Percentiles rank a stretch among this genome's conserved stretches.
phyloP scores from a whole-genome alignment of 1,284 basidiomycete species.

The Erythrobasidium hasegawianum region DNA sequence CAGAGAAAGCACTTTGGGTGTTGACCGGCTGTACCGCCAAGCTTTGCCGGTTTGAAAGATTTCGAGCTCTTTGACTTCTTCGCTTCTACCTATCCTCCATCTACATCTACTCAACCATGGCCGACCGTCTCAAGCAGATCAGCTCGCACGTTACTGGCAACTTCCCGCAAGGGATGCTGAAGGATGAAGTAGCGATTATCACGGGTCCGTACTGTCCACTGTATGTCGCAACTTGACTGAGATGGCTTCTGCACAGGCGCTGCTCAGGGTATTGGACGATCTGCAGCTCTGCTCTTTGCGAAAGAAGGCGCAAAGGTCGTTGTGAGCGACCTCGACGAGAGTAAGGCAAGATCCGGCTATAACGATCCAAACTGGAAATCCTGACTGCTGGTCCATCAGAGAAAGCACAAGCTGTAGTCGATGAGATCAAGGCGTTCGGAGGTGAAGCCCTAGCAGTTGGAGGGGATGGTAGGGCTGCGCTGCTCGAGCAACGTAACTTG shows the following conservation, averaged over 20 bases:
- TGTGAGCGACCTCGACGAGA: conserved; percentile 58
- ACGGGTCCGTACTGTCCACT: conserved; percentile 57
- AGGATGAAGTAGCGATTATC: conserved; percentile 76
- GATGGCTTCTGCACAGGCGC: conserved; percentile 55
- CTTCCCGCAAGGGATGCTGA: conserved; percentile 62
- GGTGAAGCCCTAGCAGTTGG: conserved; percentile 70
- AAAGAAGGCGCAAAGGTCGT: conserved; percentile 78
- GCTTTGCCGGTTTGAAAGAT: background rate
- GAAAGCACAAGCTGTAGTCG: conserved; percentile 62
- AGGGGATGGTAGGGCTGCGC: conserved; percentile 68
- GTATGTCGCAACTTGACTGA: background rate
- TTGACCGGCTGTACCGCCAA: too few species aligned
- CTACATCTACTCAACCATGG: conserved; percentile 10
- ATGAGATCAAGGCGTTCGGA: conserved; percentile 67
- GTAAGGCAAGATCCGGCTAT: conserved; percentile 53
- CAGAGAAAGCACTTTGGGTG: too few species aligned
- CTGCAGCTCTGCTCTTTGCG: conserved; percentile 70
- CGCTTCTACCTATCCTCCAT: too few species aligned
- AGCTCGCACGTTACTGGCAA: conserved; percentile 50
- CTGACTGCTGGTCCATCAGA: conserved; percentile 48
- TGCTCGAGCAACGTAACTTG: conserved; percentile 56
- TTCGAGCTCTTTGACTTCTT: too few species aligned
- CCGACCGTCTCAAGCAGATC: conserved; percentile 34
- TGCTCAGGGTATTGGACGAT: conserved; percentile 74
- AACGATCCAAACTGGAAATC: background rate